phyloP scores from a whole-genome alignment of 1,284 basidiomycete species.

The Ceratobasidium sp. region DNA sequence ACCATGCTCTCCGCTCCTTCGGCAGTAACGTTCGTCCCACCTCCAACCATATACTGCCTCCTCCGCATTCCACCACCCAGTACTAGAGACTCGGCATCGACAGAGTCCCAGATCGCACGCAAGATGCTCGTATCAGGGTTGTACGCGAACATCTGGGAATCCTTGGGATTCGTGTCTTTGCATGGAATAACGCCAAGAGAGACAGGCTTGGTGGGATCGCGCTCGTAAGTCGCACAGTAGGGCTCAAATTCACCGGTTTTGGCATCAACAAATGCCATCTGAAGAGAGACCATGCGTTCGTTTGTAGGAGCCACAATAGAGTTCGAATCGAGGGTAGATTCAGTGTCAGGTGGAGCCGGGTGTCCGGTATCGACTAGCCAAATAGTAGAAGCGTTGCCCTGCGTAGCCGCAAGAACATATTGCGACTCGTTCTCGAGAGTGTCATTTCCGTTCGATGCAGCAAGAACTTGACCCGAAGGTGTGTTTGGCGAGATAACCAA shows the following conservation, averaged over 20 bases:
- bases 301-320: not conserved
- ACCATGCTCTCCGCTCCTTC: slow-evolving; percentile 34
- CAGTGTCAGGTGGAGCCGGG: not conserved
- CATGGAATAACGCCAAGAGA: slow-evolving; percentile 10
- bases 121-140: slow-evolving; percentile 7
- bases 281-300: slow-evolving; percentile 28
- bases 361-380: slow-evolving; percentile 30
- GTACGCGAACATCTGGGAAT: slow-evolving; percentile 17
- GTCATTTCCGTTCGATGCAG: not conserved
- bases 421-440: not conserved
- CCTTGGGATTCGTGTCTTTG: slow-evolving; percentile 5
- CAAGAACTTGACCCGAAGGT: not conserved
- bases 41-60: slow-evolving; percentile 31
- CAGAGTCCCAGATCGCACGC: slow-evolving; percentile 10
- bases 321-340: not conserved
- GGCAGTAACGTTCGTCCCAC: not conserved
- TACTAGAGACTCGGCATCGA: not conserved
- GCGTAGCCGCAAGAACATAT: slow-evolving; percentile 13
- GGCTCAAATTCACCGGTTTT: slow-evolving; percentile 24
- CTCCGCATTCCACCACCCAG: slow-evolving; percentile 4
- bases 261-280: slow-evolving; percentile 32
- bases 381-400: slow-evolving; percentile 11
- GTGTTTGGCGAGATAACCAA: slow-evolving; percentile 22
- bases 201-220: not conserved
- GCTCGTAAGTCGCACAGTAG: slow-evolving; percentile 31